Base-by-base conservation (phyloP, 2,329 filamentous ascomycete genomes). In the Aspergillus pseudonomiae region DNA sequence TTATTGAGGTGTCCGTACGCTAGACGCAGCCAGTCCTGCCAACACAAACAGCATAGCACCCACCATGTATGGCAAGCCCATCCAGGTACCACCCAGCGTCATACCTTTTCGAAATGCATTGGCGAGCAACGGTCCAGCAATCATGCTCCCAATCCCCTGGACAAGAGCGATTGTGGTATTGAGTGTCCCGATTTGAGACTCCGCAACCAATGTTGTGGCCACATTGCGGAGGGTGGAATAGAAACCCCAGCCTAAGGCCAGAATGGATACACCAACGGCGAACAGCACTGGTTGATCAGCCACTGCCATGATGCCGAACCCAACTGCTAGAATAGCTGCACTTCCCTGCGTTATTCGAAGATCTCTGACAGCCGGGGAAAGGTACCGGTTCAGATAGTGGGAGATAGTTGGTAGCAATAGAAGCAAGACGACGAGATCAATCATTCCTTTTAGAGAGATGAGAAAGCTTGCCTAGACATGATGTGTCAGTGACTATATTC, bases 161-260 rank as follows among this genome's bases (percentile, higher is more conserved):
- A 57, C 46, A 36, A 66, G 62, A 6, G 59, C 63, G 41, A 66
- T 62, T n/a, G 62, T 62, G n/a, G 64, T 64, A 21, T 62, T 64
- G 10, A 66, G 60, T 7, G 62, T 45, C 6, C 62, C 64, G n/a
- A 60, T 52, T 24, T 66, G 57, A 9, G 45, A 36, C 45, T 60
- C 52, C 4, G 45, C 53, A 41, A 64, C 64, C 56, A 66, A 41
- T 7, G 64, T 60, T n/a, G 56, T 66, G 26, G 59, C 63, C n/a
- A 64, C 62, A 52, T 63, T 66, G 43, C 62, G 64, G n/a, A 66
- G 60, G 19, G 64, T 50, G 12, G 59, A 52, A 45, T 61, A 61
- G 48, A 64, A 66, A 12, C 64, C 64, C 46, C 60, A 58, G 30
- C 64, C 64, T 24, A 66, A 54, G 9, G 62, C 59, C 26, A 46